Evolutionary conservation across 106 monocot species (phyloP), one percentile per base, ranked within the genome.

Genomic region (Dendrobium officinale): DNA sequence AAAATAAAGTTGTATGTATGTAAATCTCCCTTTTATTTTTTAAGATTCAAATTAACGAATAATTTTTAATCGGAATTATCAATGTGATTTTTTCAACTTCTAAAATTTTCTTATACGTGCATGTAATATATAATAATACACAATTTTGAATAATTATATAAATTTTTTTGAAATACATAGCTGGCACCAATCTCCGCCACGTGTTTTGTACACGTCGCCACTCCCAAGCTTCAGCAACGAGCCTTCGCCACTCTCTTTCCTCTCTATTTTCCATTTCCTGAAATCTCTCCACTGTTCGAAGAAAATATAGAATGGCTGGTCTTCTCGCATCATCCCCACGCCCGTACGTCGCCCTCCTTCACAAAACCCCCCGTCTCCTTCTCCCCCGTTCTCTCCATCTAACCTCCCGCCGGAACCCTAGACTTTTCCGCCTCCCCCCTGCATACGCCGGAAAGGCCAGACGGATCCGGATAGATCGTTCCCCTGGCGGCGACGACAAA

Each of bases 301-400:
- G 48, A 48, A 55, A 11, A 27, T 29, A 19, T 72, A 43, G 26
- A 58, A 83, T 83, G 83, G 55, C 79, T 1, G 72, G 54, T 47
- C 75, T 83, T 73, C 47, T 73, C 41, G 29, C 73, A 42, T 59
- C 78, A 56, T 73, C 55, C 6, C n/a, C 72, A 0, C 19, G 37
- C 27, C 73, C 79, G 33, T 48, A 13, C 29, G 41, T 68, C 68
- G 42, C 24, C 77, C 16, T 3, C n/a, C 29, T 42, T 73, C 56
- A 19, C 18, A 73, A 64, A 67, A 45, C 67, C 67, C 27, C 66
- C 66, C 81, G 70, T 13, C 49, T 47, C 33, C 68, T 48, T 29
- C 66, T 40, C 22, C 56, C 43, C 79, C 78, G 55, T 78, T 67
- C 47, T 56, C 68, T 41, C 55, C 54, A 58, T 18, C 7, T 49